A percentile compares a stretch with the other conserved stretches of the same genome.
phyloP scores from a whole-genome alignment of 306 rosid genomes.

The Luffa acutangula region DNA sequence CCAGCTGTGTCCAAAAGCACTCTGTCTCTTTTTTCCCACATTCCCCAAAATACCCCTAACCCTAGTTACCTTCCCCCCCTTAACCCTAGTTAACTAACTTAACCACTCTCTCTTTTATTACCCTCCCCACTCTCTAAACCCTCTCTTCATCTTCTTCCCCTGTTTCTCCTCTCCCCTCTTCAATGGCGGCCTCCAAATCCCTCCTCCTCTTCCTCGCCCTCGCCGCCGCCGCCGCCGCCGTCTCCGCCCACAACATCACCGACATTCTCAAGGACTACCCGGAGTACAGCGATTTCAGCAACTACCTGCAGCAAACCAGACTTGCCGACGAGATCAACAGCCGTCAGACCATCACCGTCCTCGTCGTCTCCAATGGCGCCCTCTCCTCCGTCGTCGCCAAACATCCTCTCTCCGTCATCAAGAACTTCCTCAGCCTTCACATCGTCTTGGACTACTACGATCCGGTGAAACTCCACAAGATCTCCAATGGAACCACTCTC shows the following conservation, averaged over 20 bases:
- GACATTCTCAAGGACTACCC: conserved; percentile 52
- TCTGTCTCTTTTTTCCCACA: conserved; percentile 11
- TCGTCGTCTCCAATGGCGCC: conserved; percentile 51
- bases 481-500: conserved; percentile 65
- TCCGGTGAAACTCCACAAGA: conserved; percentile 57
- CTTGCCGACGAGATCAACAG: conserved; percentile 83
- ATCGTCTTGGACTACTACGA: conserved; percentile 81
- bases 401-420: conserved; percentile 73
- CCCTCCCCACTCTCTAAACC: background rate
- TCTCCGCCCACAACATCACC: conserved; percentile 86
- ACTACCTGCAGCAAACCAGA: conserved; percentile 41
- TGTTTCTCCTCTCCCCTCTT: background rate
- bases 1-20: conserved; percentile 54
- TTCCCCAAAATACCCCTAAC: conserved; percentile 21
- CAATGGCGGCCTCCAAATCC: conserved; percentile 27
- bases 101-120: conserved; percentile 7
- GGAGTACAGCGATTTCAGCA: conserved; percentile 44
- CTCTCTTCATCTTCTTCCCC: background rate
- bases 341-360: conserved; percentile 74
- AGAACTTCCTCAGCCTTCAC: conserved; percentile 63
- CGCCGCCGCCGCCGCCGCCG: conserved; percentile 14
- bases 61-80: conserved; percentile 12
- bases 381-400: conserved; percentile 40
- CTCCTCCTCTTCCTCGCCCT: conserved; percentile 14
- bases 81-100: conserved; percentile 34